Evolutionary conservation across 495 filamentous ascomycete species (phyloP).

Genomic region (Xylaria longipes): DNA sequence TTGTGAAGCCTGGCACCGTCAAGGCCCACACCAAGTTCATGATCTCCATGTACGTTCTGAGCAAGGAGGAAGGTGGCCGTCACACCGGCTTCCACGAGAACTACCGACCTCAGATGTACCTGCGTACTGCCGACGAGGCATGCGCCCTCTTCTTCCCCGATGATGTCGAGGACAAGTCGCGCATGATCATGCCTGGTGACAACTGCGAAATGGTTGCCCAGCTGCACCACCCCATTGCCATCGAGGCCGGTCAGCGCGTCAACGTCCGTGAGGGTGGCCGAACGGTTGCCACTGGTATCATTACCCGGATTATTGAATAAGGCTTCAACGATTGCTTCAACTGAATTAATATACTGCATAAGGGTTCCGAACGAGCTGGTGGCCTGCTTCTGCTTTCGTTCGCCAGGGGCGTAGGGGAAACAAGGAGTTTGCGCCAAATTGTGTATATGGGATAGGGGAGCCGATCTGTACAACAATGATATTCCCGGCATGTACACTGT

Average conservation of each 20-base stretch:
- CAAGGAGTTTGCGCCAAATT: slow-evolving; percentile 34
- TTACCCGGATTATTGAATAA: slow-evolving; percentile 83
- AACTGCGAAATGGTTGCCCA: slow-evolving; percentile 94
- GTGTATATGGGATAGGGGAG: slow-evolving; percentile 34
- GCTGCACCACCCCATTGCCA: slow-evolving; percentile 78
- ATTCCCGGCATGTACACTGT: slow-evolving; percentile 35
- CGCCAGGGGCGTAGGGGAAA: slow-evolving; percentile 31
- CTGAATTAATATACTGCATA: slow-evolving; percentile 21
- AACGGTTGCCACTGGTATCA: slow-evolving; percentile 89
- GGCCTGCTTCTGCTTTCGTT: slow-evolving; percentile 29
- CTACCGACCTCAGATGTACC: slow-evolving; percentile 94
- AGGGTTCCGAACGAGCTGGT: slow-evolving; percentile 33
- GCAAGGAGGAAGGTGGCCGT: slow-evolving; percentile 96
- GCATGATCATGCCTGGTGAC: slow-evolving; percentile 95
- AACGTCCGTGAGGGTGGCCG: slow-evolving; percentile 96
- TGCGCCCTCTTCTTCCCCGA: slow-evolving; percentile 82
- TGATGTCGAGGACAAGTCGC: slow-evolving; percentile 68
- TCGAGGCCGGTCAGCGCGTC: slow-evolving; percentile 90
- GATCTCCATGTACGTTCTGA: slow-evolving; percentile 93
- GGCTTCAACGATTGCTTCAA: neutral
- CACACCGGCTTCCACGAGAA: slow-evolving; percentile 92
- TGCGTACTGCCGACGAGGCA: slow-evolving; percentile 93
- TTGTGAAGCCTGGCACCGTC: slow-evolving; percentile 75
- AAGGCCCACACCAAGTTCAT: slow-evolving; percentile 90
- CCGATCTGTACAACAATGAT: slow-evolving; percentile 31